phyloP scores from a whole-genome alignment of 495 filamentous ascomycete genomes.

The Trichoderma virens region DNA sequence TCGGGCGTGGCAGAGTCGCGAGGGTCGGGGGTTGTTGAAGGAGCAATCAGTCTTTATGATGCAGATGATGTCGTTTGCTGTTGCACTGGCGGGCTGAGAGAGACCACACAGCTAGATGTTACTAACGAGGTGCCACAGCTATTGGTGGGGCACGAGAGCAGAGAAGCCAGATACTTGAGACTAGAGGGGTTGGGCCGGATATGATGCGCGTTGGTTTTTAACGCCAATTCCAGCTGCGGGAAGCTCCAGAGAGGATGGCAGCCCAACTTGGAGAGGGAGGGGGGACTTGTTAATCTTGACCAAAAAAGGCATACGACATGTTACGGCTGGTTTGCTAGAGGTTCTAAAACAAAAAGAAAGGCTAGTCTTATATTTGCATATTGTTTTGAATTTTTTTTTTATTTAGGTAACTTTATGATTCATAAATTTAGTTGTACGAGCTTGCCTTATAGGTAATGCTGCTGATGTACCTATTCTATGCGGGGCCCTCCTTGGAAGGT shows the following conservation, averaged over 20 bases:
- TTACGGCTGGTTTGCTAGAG: too few relatives aligned
- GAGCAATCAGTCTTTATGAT: background rate
- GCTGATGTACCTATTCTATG: too few relatives aligned
- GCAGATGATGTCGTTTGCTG: constrained; percentile 1
- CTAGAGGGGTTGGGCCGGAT: background rate
- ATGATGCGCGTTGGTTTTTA: too few relatives aligned
- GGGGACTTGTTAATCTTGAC: background rate
- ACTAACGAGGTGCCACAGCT: constrained; percentile 7
- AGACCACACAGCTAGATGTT: background rate
- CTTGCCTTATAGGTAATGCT: too few relatives aligned
- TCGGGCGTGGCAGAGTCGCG: background rate
- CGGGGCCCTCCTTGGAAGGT: too few relatives aligned
- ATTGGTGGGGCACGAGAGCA: background rate
- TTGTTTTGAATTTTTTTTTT: too few relatives aligned
- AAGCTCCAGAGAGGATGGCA: background rate
- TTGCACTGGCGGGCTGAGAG: background rate
- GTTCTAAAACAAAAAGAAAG: too few relatives aligned
- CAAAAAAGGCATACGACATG: background rate
- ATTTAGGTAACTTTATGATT: too few relatives aligned
- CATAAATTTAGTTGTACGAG: too few relatives aligned
- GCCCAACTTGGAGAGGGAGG: background rate
- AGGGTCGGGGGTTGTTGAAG: background rate
- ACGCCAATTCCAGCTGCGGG: too few relatives aligned
- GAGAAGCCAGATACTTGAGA: constrained; percentile 9
- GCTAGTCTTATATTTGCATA: too few relatives aligned